Evolutionary conservation across 1,139 yeast species (phyloP).

Genomic region (Candida tropicalis): DNA sequence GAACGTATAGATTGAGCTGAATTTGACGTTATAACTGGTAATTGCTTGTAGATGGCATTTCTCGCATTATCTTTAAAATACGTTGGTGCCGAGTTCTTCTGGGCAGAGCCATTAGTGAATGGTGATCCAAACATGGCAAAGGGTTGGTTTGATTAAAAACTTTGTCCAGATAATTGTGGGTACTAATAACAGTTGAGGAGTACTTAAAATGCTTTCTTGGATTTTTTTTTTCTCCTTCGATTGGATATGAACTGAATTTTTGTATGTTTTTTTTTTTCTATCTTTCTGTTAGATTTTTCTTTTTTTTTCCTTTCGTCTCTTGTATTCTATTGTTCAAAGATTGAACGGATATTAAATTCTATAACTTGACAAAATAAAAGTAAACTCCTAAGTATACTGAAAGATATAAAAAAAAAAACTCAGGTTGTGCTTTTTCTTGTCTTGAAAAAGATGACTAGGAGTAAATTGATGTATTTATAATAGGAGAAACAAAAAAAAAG

Average conservation of each 20-base stretch:
- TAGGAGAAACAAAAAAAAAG: background rate
- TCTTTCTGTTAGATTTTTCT: background rate
- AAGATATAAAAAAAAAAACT: background rate
- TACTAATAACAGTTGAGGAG: background rate
- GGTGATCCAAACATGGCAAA: slow-evolving; percentile 43
- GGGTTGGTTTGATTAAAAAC: background rate
- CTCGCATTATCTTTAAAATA: slow-evolving; percentile 50
- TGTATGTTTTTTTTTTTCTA: background rate
- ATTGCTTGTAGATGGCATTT: slow-evolving; percentile 49
- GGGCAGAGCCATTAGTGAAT: slow-evolving; percentile 33
- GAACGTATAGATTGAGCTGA: slow-evolving; percentile 33
- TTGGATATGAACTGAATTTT: background rate
- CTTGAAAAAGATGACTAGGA: background rate
- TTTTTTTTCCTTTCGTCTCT: background rate
- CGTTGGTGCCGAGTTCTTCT: slow-evolving; percentile 38
- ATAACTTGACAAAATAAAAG: background rate
- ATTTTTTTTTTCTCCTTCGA: background rate
- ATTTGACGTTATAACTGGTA: slow-evolving; percentile 33
- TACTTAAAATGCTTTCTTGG: background rate
- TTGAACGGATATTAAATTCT: background rate
- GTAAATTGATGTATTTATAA: background rate
- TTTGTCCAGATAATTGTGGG: background rate
- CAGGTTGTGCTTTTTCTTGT: too few relatives aligned
- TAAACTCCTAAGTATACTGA: background rate
- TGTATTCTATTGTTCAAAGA: background rate